phyloP scores from a whole-genome alignment of 129 eudicot species.

The Tagetes erecta region DNA sequence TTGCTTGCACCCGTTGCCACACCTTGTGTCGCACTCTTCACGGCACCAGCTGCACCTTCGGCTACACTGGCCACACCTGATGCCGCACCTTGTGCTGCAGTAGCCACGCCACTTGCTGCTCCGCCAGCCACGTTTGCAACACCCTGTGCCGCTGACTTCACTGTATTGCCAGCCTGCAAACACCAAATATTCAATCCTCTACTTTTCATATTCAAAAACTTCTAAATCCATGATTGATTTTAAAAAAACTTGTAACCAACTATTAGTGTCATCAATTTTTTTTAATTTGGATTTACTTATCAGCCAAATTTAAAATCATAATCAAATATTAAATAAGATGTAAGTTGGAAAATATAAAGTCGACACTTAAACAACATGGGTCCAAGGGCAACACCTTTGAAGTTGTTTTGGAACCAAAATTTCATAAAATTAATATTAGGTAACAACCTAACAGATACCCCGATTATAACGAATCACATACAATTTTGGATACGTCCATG shows the following conservation, averaged over 20 bases:
- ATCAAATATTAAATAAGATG: no score
- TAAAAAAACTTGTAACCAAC: background rate
- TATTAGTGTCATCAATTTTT: background rate
- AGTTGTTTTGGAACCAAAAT: no score
- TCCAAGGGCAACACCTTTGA: no score
- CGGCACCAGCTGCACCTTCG: conserved; percentile 64
- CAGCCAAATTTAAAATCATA: no score
- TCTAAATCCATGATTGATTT: background rate
- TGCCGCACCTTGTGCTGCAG: conserved; percentile 63
- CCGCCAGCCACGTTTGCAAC: conserved; percentile 71
- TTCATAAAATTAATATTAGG: no score
- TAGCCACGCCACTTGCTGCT: conserved; percentile 5
- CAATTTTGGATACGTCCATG: no score
- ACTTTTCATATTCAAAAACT: background rate
- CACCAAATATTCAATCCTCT: background rate
- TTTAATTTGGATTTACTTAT: no score
- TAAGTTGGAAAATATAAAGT: no score
- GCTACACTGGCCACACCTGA: conserved; percentile 68
- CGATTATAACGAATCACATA: no score
- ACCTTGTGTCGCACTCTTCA: conserved; percentile 25
- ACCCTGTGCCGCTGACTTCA: conserved; percentile 75
- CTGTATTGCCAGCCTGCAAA: conserved; percentile 57
- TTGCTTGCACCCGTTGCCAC: conserved; percentile 70
- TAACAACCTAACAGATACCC: no score
- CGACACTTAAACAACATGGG: no score